Conservation (phyloP, 768 basidiomycete genomes). For the Boletus bicolor region DNA sequence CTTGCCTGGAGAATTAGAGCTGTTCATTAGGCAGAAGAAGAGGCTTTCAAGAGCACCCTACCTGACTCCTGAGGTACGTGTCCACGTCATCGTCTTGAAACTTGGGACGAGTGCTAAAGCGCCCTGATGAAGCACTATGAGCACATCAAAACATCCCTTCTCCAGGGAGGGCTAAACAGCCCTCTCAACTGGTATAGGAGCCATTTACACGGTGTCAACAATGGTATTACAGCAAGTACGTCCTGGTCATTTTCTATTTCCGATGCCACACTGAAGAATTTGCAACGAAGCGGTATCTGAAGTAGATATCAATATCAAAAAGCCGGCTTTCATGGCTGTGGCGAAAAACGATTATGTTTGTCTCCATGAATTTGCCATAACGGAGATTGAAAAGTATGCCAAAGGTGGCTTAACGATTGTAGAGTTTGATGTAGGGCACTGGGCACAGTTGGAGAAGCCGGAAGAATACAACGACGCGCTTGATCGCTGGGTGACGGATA, state of each 20-base stretch:
- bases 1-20: constrained; percentile 33
- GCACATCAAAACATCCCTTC: constrained; percentile 26
- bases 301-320: constrained; percentile 27
- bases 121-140: constrained; percentile 25
- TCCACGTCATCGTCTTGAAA: neutral
- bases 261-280: neutral
- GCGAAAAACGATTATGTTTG: constrained; percentile 36
- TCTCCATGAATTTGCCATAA: constrained; percentile 21
- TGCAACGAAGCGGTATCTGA: constrained; percentile 19
- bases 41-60: constrained; percentile 28
- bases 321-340: constrained; percentile 39
- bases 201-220: constrained; percentile 27
- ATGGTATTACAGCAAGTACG: constrained; percentile 30
- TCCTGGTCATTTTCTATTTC: neutral
- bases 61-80: constrained; percentile 32
- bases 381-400: constrained; percentile 27
- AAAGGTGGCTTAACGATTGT: constrained; percentile 27
- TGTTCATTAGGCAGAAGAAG: constrained; percentile 24
- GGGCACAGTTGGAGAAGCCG: constrained; percentile 34
- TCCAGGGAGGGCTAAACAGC: constrained; percentile 31
- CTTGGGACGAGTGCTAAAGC: neutral
- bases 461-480: constrained; percentile 37
- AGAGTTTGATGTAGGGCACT: constrained; percentile 39
- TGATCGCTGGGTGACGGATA: constrained; percentile 30
- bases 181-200: constrained; percentile 40